phyloP scores from a whole-genome alignment of 768 basidiomycete genomes.

The Nevesoporus exiguus region DNA sequence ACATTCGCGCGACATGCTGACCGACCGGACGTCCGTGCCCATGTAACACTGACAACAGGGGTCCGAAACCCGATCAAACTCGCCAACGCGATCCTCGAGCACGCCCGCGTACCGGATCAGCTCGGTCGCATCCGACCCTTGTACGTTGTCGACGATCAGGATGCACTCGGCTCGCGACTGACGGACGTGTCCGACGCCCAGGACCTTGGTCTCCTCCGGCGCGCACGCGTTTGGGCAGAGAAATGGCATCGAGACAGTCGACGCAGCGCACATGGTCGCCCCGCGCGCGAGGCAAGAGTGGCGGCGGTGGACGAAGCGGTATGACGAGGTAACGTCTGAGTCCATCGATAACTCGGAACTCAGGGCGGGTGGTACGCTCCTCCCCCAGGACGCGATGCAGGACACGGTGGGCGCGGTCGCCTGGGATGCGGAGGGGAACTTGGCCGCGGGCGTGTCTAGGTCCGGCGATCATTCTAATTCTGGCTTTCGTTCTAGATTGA shows the following conservation, averaged over 20 bases:
- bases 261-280: conserved; percentile 46
- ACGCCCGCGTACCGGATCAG: conserved; percentile 44
- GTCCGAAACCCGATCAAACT: conserved; percentile 66
- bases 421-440: conserved; percentile 40
- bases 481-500: background rate
- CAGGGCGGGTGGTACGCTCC: background rate
- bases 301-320: conserved; percentile 54
- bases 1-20: background rate
- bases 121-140: conserved; percentile 70
- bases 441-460: conserved; percentile 80
- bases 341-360: conserved; percentile 8
- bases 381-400: conserved; percentile 42
- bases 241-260: conserved; percentile 33
- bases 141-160: conserved; percentile 35
- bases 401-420: conserved; percentile 84
- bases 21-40: background rate
- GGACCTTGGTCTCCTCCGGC: conserved; percentile 60
- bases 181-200: conserved; percentile 19
- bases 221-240: conserved; percentile 52
- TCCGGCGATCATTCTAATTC: conserved; percentile 16
- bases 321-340: conserved; percentile 24
- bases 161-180: background rate
- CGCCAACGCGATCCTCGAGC: conserved; percentile 55
- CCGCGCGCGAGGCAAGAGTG: conserved; percentile 51
- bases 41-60: conserved; percentile 43